Evolutionary conservation across 768 basidiomycete genomes (phyloP).

Genomic region (Mycena sanguinolenta): DNA sequence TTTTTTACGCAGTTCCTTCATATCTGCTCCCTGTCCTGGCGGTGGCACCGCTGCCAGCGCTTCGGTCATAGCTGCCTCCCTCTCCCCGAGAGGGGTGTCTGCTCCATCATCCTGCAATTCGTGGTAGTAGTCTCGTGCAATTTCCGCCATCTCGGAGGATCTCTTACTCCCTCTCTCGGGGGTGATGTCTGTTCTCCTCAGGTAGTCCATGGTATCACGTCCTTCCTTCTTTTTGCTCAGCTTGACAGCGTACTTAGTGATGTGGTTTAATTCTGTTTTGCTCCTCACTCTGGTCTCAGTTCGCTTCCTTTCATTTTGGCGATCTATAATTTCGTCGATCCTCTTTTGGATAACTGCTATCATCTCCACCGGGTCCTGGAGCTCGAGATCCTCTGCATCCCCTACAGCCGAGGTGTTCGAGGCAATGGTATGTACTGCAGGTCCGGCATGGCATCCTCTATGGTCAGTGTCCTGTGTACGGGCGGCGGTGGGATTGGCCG

Average conservation of each 20-base stretch:
- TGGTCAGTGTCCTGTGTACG: too few species aligned
- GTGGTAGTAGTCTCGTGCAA: conserved; percentile 19
- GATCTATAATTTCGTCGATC: background rate
- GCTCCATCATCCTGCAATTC: conserved; percentile 5
- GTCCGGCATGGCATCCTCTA: too few species aligned
- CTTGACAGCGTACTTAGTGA: conserved; percentile 13
- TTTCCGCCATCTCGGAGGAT: conserved; percentile 23
- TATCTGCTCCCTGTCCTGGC: background rate
- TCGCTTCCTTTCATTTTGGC: background rate
- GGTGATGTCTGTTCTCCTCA: background rate
- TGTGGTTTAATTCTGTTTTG: conserved; percentile 5
- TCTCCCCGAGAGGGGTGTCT: background rate
- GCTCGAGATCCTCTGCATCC: too few species aligned
- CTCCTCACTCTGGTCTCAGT: background rate
- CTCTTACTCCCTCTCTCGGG: conserved; percentile 6
- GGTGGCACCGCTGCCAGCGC: background rate
- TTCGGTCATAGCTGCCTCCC: background rate
- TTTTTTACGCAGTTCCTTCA: background rate
- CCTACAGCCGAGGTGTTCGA: too few species aligned
- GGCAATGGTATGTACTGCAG: too few species aligned
- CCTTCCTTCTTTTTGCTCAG: conserved; percentile 2
- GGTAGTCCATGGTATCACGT: conserved; percentile 1
- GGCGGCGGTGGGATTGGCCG: too few species aligned
- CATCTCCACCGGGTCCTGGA: background rate
- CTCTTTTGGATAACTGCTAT: background rate